These are phyloP conservation scores for Colletotrichum limetticola DNA, from an alignment of 2,329 filamentous ascomycete species.

Conservation along the genomic window DNA sequence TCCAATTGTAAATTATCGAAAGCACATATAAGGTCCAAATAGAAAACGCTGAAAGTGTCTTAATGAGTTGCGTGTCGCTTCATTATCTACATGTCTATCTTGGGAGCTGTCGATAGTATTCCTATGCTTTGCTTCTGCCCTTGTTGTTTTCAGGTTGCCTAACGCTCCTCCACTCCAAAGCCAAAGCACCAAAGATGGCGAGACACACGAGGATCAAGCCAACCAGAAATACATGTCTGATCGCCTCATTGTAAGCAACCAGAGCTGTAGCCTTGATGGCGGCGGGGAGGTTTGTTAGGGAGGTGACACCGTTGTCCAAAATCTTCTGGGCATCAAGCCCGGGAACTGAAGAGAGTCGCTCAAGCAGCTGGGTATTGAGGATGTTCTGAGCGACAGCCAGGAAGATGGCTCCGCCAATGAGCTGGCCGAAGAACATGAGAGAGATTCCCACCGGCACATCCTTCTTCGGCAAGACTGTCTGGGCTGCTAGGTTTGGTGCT, in stretches of 20 bases:
- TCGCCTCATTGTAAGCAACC: constrained; percentile 64
- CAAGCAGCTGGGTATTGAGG: constrained; percentile 58
- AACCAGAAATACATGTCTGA: constrained; percentile 66
- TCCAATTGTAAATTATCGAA: no score
- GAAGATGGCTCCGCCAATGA: constrained; percentile 58
- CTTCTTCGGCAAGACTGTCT: constrained; percentile 52
- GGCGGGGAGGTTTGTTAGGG: background rate
- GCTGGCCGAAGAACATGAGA: constrained; percentile 56
- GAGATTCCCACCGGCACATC: constrained; percentile 60
- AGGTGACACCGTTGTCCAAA: constrained; percentile 48
- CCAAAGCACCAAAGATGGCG: constrained; percentile 59
- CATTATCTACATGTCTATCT: background rate
- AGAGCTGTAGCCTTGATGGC: constrained; percentile 23
- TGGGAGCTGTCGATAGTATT: background rate
- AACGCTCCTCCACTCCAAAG: constrained; percentile 64
- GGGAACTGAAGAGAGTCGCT: constrained; percentile 49
- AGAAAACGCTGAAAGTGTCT: background rate
- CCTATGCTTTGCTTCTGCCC: background rate
- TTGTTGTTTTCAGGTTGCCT: constrained; percentile 24
- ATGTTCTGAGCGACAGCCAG: constrained; percentile 62
- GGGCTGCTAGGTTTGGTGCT: constrained; percentile 55
- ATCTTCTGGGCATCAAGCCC: constrained; percentile 45
- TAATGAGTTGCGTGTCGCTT: background rate
- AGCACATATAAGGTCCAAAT: no score
- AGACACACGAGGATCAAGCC: constrained; percentile 59